Percentiles rank a stretch among this genome's conserved stretches.
Conservation (phyloP, 805 yeast species). For the Candida fluviatilis region DNA sequence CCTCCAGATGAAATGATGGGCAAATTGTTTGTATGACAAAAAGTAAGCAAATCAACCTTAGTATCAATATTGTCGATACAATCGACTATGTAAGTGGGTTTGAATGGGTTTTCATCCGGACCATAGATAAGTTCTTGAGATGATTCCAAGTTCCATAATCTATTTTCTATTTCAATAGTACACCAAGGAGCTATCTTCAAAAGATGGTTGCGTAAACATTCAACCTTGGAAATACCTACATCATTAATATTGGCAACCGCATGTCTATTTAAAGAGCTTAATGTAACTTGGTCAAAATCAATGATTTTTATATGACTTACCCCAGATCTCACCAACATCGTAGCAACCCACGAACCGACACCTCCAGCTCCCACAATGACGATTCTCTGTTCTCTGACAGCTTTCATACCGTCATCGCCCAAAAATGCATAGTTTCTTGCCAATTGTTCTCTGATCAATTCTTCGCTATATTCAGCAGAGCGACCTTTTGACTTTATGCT, state of each 20-base stretch:
- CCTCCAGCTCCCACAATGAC: conserved; percentile 96
- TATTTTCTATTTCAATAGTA: conserved; percentile 69
- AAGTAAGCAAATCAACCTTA: conserved; percentile 84
- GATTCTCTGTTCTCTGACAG: conserved; percentile 65
- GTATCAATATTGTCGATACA: conserved; percentile 97
- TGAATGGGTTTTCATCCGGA: conserved; percentile 24
- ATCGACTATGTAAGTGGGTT: conserved; percentile 81
- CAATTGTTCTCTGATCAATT: conserved; percentile 81
- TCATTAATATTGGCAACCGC: conserved; percentile 89
- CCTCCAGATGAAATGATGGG: conserved; percentile 92
- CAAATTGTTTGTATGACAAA: conserved; percentile 55
- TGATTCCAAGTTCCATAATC: conserved; percentile 66
- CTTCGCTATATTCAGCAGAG: conserved; percentile 43
- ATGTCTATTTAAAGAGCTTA: conserved; percentile 89
- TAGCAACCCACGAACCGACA: conserved; percentile 94
- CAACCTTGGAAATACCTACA: conserved; percentile 91
- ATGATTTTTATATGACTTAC: conserved; percentile 72
- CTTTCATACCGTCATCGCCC: conserved; percentile 77
- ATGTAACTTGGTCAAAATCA: conserved; percentile 94
- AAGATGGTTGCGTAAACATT: conserved; percentile 67
- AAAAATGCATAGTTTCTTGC: conserved; percentile 92
- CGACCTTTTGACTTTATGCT: conserved; percentile 1
- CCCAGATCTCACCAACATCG: conserved; percentile 91
- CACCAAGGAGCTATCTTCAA: conserved; percentile 90
- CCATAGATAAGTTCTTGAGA: conserved; percentile 59